Base-by-base conservation (phyloP, 1,139 yeast species). In the Yarrowia galli region DNA sequence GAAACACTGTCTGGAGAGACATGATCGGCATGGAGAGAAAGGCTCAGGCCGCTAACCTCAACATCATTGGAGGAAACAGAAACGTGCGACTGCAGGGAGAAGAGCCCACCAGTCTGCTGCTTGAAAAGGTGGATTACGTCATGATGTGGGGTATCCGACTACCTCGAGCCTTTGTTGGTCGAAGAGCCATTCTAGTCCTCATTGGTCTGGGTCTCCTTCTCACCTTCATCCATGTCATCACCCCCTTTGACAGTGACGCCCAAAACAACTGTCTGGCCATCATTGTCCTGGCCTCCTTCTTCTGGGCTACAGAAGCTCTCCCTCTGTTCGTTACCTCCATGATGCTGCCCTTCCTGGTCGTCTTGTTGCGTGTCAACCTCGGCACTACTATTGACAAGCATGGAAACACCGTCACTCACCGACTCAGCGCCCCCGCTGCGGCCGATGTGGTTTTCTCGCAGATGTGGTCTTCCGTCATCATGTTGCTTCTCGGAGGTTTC, bases 1-100 rank as follows among this genome's bases (percentile, higher is more conserved):
- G 98, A 77, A 92, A 92, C 77, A 93, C 98, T 0, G 98, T 93
- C 28, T 93, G 98, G 98, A 89, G 95, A 75, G 98, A 93, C 76
- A 89, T 93, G 91, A 89, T 92, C 76, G 95, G 95, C 15, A 79
- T 92, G 74, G 97, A 93, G 77, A 85, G 96, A 75, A 87, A 84
- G 70, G 80, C 88, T 1, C 88, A 87, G 71, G 85, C 84, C 48
- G 86, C 86, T 1, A 79, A 80, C 66, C 78, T 83, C 42, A 69
- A 20, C 54, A 69, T 35, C 65, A 69, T 67, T 46, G 51, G 74
- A 71, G 66, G 66, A 20, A 48, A 63, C 65, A 51, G 61, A 35
- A 45, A 68, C 23, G 70, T 69, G 22, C 68, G 63, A 38, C 61
- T 71, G 7, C 71, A 70, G 67, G 71, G 72, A 8, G 70, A 70